Evolutionary conservation across 2,329 filamentous ascomycete genomes (phyloP), one percentile per base, ranked within the genome.

Genomic region (Fusarium compactum): DNA sequence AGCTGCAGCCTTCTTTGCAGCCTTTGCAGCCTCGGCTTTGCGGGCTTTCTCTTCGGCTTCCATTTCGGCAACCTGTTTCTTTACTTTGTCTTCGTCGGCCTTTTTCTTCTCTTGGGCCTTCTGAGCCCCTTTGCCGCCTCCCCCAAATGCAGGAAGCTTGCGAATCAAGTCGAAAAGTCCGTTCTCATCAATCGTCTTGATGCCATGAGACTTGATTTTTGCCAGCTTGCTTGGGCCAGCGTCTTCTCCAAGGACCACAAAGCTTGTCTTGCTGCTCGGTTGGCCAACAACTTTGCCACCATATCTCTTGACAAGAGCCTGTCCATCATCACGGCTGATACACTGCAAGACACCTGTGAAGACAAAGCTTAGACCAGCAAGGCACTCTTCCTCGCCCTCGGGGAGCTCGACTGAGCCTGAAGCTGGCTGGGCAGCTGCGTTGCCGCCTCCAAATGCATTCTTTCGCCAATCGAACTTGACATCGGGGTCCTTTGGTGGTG

Each of bases 111-210:
- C 91, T 65, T 91, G 91, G 54, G 91, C 89, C 74, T 95, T 94
- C 74, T 93, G 93, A 9, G 95, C 96, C 30, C 94, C 95, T 76
- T 95, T 95, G 45, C 94, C 92, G 75, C 91, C 89, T 10, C 97
- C 96, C 47, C 97, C 96, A 76, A 94, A 92, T 2, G 93, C 92
- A 41, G 96, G 95, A 55, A 98, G 85, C 29, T 84, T 84, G 65
- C 89, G 87, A 72, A 99, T 97, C 46, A 99, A 86, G 63, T 92
- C 91, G 72, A 97, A 97, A 5, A 99, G 83, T 1, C 96, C 97
- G 72, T 97, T 89, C 78, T 99, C 97, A 74, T 98, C 91, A 76
- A 99, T 98, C 0, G 95, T 97, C 80, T 94, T 98, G 78, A 98
- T 89, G 0, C 89, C 89, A 74, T 92, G 84, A 22, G 93, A 87